A percentile compares a stretch with the other conserved stretches of the same genome.
Conservation (phyloP, 78 protist genomes). For the Polysphondylium violaceum region DNA sequence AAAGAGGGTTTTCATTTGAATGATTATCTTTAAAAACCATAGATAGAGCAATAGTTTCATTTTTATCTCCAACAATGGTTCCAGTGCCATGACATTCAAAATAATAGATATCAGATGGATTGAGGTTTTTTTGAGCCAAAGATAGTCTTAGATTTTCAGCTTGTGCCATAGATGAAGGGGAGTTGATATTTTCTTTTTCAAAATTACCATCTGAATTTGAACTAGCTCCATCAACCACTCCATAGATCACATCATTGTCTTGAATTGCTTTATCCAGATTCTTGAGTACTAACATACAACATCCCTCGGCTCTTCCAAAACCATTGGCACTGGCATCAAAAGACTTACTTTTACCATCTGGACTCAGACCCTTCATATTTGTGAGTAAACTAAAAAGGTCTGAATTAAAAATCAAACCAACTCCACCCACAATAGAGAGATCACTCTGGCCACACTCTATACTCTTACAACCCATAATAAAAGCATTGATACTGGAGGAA, state of each 20-base stretch:
- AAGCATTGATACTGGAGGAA: slow-evolving; percentile 86
- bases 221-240: slow-evolving; percentile 52
- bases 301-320: slow-evolving; percentile 91
- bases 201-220: slow-evolving; percentile 86
- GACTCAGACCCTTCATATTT: slow-evolving; percentile 54
- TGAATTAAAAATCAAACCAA: slow-evolving; percentile 69
- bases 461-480: slow-evolving; percentile 70
- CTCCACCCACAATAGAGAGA: slow-evolving; percentile 86
- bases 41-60: slow-evolving; percentile 55
- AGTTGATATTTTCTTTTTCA: background rate
- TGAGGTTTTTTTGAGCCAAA: background rate
- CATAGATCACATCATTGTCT: slow-evolving; percentile 69
- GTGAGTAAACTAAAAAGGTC: background rate
- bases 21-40: slow-evolving; percentile 31
- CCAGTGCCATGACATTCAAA: slow-evolving; percentile 86
- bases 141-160: background rate
- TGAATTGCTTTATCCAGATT: slow-evolving; percentile 2
- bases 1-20: background rate
- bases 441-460: slow-evolving; percentile 54
- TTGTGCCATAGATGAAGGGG: slow-evolving; percentile 33
- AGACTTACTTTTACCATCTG: slow-evolving; percentile 76
- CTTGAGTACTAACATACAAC: slow-evolving; percentile 68
- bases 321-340: slow-evolving; percentile 91
- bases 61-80: slow-evolving; percentile 77
- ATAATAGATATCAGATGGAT: slow-evolving; percentile 37